phyloP scores from a whole-genome alignment of 2,329 filamentous ascomycete genomes.

The Teratosphaeria viscida region DNA sequence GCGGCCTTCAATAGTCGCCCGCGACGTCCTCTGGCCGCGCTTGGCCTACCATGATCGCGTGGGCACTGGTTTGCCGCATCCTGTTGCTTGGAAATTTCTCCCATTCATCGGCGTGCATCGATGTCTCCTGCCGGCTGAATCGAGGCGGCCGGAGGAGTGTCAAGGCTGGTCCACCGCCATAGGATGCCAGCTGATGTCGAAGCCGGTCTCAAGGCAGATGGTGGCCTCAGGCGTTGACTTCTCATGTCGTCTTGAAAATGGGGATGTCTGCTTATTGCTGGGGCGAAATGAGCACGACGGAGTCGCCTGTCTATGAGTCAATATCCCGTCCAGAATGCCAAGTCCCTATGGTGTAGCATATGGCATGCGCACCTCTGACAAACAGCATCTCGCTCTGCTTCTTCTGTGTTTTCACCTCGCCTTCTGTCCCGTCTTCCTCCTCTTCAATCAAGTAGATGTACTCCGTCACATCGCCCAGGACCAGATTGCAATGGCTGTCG shows the following conservation, averaged over 20 bases:
- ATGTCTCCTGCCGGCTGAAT: not conserved
- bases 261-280: slow-evolving; percentile 17
- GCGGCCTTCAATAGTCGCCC: not conserved
- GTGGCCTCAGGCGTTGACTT: not conserved
- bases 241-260: not conserved
- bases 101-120: not conserved
- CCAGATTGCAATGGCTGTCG: slow-evolving; percentile 95
- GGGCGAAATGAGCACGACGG: slow-evolving; percentile 40
- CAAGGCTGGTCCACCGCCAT: not conserved
- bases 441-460: slow-evolving; percentile 92
- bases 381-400: slow-evolving; percentile 99
- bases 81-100: not conserved
- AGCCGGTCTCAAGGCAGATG: not conserved
- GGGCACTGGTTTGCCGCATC: not conserved
- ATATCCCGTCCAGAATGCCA: not conserved
- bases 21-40: not conserved
- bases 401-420: slow-evolving; percentile 73
- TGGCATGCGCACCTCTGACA: slow-evolving; percentile 64
- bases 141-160: not conserved
- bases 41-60: not conserved
- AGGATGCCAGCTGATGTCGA: not conserved
- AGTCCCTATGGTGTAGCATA: not conserved
- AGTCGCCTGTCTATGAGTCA: slow-evolving; percentile 31
- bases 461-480: slow-evolving; percentile 92
- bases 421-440: slow-evolving; percentile 55